Evolutionary conservation across 768 basidiomycete species (phyloP).

Genomic region (Hygrocybe punicea): DNA sequence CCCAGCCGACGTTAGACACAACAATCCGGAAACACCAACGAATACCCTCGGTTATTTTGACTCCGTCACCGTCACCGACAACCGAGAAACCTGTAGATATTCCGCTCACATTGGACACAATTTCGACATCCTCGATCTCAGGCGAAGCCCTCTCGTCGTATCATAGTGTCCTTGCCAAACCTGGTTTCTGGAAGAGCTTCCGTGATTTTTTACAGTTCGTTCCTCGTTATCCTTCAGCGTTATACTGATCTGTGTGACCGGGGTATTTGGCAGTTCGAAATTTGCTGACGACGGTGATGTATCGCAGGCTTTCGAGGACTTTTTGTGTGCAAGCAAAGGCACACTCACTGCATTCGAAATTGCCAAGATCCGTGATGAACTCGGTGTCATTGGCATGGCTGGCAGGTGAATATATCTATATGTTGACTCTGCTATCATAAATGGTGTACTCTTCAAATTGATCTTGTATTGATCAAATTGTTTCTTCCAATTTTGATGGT

Average conservation of each 20-base stretch:
- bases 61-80: constrained; percentile 57
- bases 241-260: not conserved
- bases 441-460: too few species aligned
- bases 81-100: constrained; percentile 57
- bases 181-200: constrained; percentile 76
- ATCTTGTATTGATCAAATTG: too few species aligned
- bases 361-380: constrained; percentile 85
- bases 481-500: too few species aligned
- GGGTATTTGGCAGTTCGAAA: constrained; percentile 46
- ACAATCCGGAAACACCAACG: constrained; percentile 51
- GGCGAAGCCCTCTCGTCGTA: constrained; percentile 53
- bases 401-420: not conserved
- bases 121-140: constrained; percentile 39
- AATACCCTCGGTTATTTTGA: constrained; percentile 75
- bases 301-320: constrained; percentile 77
- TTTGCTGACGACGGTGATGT: constrained; percentile 64
- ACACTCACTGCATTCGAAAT: constrained; percentile 80
- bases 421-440: too few species aligned
- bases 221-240: not conserved
- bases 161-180: constrained; percentile 66
- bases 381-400: constrained; percentile 86
- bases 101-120: constrained; percentile 63
- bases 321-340: constrained; percentile 77
- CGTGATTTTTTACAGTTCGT: constrained; percentile 58
- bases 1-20: constrained; percentile 20